Evolutionary conservation across 2,329 filamentous ascomycete species (phyloP), one percentile per base, ranked within the genome.

Genomic region (Cladosporium sp.): DNA sequence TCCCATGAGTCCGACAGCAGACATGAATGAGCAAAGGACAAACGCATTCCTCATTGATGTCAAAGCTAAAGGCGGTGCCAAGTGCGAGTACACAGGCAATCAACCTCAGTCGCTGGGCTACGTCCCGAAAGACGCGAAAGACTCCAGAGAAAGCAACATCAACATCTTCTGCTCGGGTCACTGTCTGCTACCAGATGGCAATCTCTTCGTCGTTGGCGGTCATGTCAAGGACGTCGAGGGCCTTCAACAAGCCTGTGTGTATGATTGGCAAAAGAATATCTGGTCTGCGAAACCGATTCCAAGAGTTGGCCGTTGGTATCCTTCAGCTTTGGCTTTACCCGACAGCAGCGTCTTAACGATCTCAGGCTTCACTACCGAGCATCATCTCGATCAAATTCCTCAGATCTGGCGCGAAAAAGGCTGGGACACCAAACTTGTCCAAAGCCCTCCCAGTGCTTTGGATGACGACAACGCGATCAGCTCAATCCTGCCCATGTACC

Each of bases 401-500:
- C 39, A 41, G 20, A 27, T 41, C 19, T 41, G 39, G 39, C 39
- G 20, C n/a, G n/a, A n/a, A n/a, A n/a, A n/a, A n/a, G n/a, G n/a
- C n/a, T n/a, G n/a, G n/a, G n/a, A n/a, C n/a, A n/a, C n/a, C n/a
- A n/a, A n/a, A n/a, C n/a, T n/a, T n/a, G n/a, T n/a, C n/a, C n/a
- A n/a, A n/a, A n/a, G n/a, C n/a, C n/a, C n/a, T n/a, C n/a, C n/a
- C n/a, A n/a, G n/a, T n/a, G n/a, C n/a, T n/a, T n/a, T n/a, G n/a
- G n/a, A n/a, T n/a, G n/a, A n/a, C n/a, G n/a, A n/a, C n/a, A n/a
- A n/a, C 22, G 22, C 5, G 22, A 27, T 4, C 22, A 27, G 4
- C 22, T 27, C 9, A 9, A 27, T 50, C 37, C 7, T 43, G 6
- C 24, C 37, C 20, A 34, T 52, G 11, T 52, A 42, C 22, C 50